These are phyloP conservation scores for Lactarius quietus DNA, from an alignment of 768 basidiomycete species.

Conservation along the genomic window DNA sequence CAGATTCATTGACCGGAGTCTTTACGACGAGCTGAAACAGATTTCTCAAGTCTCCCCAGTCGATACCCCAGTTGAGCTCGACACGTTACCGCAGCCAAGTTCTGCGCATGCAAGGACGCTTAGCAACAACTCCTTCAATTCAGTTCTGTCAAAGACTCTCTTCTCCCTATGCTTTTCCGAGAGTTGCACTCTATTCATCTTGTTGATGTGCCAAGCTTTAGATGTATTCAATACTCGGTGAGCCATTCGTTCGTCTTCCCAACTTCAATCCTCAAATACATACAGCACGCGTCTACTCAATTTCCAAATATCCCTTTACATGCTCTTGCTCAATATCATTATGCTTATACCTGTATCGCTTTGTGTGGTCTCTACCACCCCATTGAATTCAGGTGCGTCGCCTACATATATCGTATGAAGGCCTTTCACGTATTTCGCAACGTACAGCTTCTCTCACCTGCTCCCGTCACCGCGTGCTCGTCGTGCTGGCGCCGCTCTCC, in stretches of 20 bases:
- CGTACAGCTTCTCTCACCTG: conserved; percentile 2
- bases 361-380: conserved; percentile 50
- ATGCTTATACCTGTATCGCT: conserved; percentile 62
- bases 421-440: no score
- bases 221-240: conserved; percentile 53
- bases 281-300: conserved; percentile 58
- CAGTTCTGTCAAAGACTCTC: conserved; percentile 49
- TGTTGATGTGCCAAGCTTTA: conserved; percentile 70
- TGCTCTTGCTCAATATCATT: conserved; percentile 60
- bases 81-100: conserved; percentile 20
- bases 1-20: conserved; percentile 21
- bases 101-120: conserved; percentile 4
- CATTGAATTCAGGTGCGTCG: conserved; percentile 23
- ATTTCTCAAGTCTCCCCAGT: conserved; percentile 7
- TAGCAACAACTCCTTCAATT: conserved; percentile 41
- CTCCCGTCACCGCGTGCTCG: conserved; percentile 11
- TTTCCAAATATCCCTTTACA: conserved; percentile 63
- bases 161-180: conserved; percentile 76
- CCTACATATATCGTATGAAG: conserved; percentile 4
- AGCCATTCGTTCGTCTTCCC: conserved; percentile 29
- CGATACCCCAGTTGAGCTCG: conserved; percentile 14
- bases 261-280: background rate
- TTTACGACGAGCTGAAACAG: conserved; percentile 24
- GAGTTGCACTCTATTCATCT: conserved; percentile 64
- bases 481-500: conserved; percentile 20